phyloP scores from a whole-genome alignment of 176 grass and related monocot genomes.

The Dendrocalamus sinicus region DNA sequence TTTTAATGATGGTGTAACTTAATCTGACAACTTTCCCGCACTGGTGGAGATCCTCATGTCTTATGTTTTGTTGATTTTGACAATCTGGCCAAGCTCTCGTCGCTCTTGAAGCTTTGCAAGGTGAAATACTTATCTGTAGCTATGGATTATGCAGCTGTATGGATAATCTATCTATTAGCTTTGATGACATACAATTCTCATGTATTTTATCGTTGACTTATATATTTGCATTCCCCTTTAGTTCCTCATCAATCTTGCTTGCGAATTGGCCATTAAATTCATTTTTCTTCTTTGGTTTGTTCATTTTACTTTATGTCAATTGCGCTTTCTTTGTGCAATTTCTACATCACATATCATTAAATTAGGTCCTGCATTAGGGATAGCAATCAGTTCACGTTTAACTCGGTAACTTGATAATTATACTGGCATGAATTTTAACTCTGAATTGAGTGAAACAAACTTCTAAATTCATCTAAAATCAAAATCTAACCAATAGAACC shows the following conservation, averaged over 20 bases:
- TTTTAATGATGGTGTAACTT: not conserved
- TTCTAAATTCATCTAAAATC: no score
- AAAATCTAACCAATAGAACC: no score
- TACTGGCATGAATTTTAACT: no score
- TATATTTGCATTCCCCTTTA: slow-evolving; percentile 21
- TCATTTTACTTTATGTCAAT: not conserved
- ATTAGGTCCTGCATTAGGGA: not conserved
- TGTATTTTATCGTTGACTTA: slow-evolving; percentile 14
- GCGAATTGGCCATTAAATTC: not conserved
- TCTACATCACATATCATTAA: not conserved
- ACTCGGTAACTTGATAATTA: no score
- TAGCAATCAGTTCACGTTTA: not conserved
- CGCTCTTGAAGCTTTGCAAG: slow-evolving; percentile 63
- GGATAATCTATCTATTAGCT: not conserved
- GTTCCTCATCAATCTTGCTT: slow-evolving; percentile 21
- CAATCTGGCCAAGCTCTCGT: slow-evolving; percentile 57
- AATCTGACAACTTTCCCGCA: slow-evolving; percentile 2
- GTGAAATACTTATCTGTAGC: slow-evolving; percentile 56
- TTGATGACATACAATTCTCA: not conserved
- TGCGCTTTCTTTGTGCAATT: not conserved
- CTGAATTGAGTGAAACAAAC: no score
- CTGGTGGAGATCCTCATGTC: slow-evolving; percentile 55
- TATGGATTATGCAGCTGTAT: slow-evolving; percentile 9
- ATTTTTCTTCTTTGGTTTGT: not conserved
- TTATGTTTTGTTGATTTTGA: slow-evolving; percentile 74